These are phyloP conservation scores for Colletotrichum tabaci DNA, from an alignment of 2,329 filamentous ascomycete genomes.

Conservation along the genomic window DNA sequence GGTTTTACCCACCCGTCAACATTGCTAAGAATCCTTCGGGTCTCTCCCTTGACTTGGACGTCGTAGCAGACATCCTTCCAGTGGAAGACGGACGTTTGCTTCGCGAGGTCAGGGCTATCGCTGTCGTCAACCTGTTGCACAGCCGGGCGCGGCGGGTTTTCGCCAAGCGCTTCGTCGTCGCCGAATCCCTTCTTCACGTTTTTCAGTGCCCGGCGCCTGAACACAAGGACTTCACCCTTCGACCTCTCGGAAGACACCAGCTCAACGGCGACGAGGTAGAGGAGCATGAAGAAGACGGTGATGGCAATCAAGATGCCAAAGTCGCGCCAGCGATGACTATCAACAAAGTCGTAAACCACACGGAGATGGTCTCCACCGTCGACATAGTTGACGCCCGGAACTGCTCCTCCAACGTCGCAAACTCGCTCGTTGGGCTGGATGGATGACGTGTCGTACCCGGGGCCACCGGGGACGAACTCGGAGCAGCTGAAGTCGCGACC, in stretches of 20 bases:
- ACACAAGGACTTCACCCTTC: slow-evolving; percentile 74
- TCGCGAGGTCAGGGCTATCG: slow-evolving; percentile 43
- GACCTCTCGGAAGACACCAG: slow-evolving; percentile 63
- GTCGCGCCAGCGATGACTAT: slow-evolving; percentile 66
- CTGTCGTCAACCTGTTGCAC: neutral
- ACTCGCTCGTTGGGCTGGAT: slow-evolving; percentile 48
- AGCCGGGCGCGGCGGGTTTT: neutral
- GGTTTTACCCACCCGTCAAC: slow-evolving; percentile 80
- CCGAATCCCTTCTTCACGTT: slow-evolving; percentile 2
- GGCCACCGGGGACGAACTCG: slow-evolving; percentile 40
- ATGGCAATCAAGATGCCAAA: slow-evolving; percentile 71
- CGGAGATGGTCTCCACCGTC: slow-evolving; percentile 61
- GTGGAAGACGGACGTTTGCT: slow-evolving; percentile 75
- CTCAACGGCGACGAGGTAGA: slow-evolving; percentile 67
- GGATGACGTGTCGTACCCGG: slow-evolving; percentile 41
- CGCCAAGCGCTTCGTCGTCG: neutral
- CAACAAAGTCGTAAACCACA: slow-evolving; percentile 59
- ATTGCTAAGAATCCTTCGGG: slow-evolving; percentile 74
- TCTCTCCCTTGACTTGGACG: slow-evolving; percentile 75
- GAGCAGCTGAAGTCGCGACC: slow-evolving; percentile 60
- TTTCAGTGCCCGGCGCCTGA: slow-evolving; percentile 60
- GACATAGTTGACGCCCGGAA: slow-evolving; percentile 58
- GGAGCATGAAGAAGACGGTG: slow-evolving; percentile 61
- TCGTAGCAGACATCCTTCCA: slow-evolving; percentile 80
- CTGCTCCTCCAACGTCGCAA: slow-evolving; percentile 62